These are phyloP conservation scores for Botrytis squamosa DNA, from an alignment of 2,329 filamentous ascomycete species.

Conservation along the genomic window DNA sequence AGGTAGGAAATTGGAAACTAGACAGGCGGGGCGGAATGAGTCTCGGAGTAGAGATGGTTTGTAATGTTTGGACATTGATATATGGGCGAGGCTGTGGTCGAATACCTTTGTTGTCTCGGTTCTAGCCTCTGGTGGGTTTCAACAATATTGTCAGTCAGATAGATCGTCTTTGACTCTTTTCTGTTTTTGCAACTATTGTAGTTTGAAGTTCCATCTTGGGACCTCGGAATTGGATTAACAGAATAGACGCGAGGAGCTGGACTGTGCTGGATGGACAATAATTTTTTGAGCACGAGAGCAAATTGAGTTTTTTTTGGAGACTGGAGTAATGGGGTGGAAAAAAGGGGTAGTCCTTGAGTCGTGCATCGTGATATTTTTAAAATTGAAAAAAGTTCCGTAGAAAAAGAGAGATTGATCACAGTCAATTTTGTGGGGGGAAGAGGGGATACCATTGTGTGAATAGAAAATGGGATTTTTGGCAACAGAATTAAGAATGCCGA, in stretches of 20 bases:
- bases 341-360: conserved; percentile 9
- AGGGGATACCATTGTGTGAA: background rate
- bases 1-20: conserved; percentile 1
- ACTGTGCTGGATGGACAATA: background rate
- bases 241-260: background rate
- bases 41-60: conserved; percentile 6
- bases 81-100: conserved; percentile 21
- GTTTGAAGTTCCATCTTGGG: background rate
- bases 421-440: conserved; percentile 2
- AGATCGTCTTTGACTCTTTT: background rate
- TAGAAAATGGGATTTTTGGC: background rate
- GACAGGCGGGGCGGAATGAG: conserved; percentile 1
- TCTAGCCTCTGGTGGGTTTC: conserved; percentile 7
- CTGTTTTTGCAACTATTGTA: background rate
- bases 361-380: background rate
- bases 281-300: background rate
- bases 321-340: background rate
- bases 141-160: conserved; percentile 10
- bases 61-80: conserved; percentile 18
- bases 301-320: background rate
- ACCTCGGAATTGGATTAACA: background rate
- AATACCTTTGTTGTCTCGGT: conserved; percentile 13
- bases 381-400: background rate
- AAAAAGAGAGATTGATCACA: conserved; percentile 1
- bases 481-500: background rate